Percentiles rank a stretch among this genome's conserved stretches.
Evolutionary conservation across 1,284 basidiomycete genomes (phyloP).

Genomic region (Ceratobasidium sp.): DNA sequence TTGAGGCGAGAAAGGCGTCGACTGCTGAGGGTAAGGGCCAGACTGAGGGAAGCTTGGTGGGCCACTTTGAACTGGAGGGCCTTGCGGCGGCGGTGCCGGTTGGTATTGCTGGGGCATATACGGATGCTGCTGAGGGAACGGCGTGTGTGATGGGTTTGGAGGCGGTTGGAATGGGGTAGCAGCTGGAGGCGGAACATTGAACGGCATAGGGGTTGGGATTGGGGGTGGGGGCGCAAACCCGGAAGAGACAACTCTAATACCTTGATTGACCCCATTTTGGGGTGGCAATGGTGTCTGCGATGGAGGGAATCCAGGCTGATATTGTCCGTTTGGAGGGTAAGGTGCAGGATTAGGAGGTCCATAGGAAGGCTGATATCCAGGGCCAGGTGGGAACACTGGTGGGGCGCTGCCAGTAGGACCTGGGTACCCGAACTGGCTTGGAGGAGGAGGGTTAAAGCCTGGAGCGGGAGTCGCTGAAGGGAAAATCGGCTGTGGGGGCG

Average conservation of each 20-base stretch:
- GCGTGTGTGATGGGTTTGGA: slow-evolving; percentile 33
- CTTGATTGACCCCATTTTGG: neutral
- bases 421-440: slow-evolving; percentile 15
- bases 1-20: slow-evolving; percentile 38
- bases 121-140: slow-evolving; percentile 41
- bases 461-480: slow-evolving; percentile 46
- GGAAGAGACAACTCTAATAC: slow-evolving; percentile 8
- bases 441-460: slow-evolving; percentile 42
- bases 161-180: slow-evolving; percentile 29
- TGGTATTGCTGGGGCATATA: slow-evolving; percentile 39
- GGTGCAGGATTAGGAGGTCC: slow-evolving; percentile 17
- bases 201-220: slow-evolving; percentile 35
- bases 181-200: slow-evolving; percentile 21
- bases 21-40: slow-evolving; percentile 12
- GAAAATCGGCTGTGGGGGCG: slow-evolving; percentile 44
- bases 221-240: slow-evolving; percentile 25
- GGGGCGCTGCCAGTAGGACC: slow-evolving; percentile 1
- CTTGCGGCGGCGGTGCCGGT: slow-evolving; percentile 12
- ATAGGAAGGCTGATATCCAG: slow-evolving; percentile 23
- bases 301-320: slow-evolving; percentile 18
- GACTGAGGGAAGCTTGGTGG: slow-evolving; percentile 16
- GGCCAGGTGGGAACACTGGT: slow-evolving; percentile 26
- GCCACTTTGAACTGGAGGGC: slow-evolving; percentile 31
- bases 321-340: slow-evolving; percentile 27
- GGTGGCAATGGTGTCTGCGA: slow-evolving; percentile 22